Base-by-base conservation (phyloP, 148 eudicot genomes). In the Agrostemma githago region DNA sequence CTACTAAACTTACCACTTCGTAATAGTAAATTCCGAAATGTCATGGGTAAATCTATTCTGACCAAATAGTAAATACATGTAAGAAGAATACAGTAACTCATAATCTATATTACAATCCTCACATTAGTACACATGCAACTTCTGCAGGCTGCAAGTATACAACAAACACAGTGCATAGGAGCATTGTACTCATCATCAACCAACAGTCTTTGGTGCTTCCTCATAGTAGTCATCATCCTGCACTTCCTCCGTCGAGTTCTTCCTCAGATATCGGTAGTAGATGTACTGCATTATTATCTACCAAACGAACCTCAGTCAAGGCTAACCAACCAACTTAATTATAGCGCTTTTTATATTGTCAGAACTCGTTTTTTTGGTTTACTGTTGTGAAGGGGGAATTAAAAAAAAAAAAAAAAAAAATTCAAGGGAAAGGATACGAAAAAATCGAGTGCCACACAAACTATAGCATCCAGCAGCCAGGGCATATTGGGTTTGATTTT, bases 391-490 rank as follows among this genome's bases (percentile, higher is more conserved):
- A 57, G 54, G 19, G 46, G 41, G 6, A 54, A 39, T 6, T 38
- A 62, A 3, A 43, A 5, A 3, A 64, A 11, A 7, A 4, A 66
- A 68, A 46, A 6, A 4, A 66, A 14, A 8, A 3, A 66, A 62
- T 58, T 4, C 2, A 19, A 7, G 8, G 19, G 8, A 68, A 83
- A 92, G 96, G 99, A 92, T 95, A 95, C 99, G 69, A 95, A 86
- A 65, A 89, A 73, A 80, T 95, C 99, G 17, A 95, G 89, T 43
- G 72, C 75, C 53, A 95, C 99, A 57, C 99, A 95, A 64, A 78
- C 96, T 26, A 77, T 80, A 73, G 99, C 99, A 71, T 95, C 99
- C 72, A 95, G 84, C 85, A 95, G 79, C 99, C 99, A 95, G 3
- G 99, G 99, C 89, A 95, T 21, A 74, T 95, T 95, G 43, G 97